Conservation (phyloP, 352 stramenopile genomes). For the Lagenidium giganteum region DNA sequence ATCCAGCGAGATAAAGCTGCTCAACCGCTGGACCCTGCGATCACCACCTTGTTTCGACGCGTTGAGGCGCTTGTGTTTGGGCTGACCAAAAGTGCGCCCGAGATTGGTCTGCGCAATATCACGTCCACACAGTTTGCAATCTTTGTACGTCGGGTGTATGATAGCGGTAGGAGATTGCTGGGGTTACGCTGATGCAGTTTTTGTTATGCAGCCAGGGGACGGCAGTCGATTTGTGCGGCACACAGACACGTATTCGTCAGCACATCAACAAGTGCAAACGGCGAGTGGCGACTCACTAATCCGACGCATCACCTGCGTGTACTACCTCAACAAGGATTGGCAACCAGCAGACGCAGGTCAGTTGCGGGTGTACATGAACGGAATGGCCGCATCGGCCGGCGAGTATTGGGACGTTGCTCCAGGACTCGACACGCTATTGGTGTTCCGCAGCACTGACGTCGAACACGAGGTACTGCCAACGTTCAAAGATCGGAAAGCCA, state of each 20-base stretch:
- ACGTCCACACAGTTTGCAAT: slow-evolving; percentile 73
- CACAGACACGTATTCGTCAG: slow-evolving; percentile 54
- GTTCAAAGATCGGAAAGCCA: slow-evolving; percentile 76
- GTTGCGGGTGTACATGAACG: slow-evolving; percentile 58
- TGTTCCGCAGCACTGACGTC: slow-evolving; percentile 90
- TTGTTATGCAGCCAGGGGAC: slow-evolving; percentile 41
- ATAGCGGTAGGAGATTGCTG: not conserved
- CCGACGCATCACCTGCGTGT: slow-evolving; percentile 75
- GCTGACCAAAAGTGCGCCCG: slow-evolving; percentile 38
- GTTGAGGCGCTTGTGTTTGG: slow-evolving; percentile 51
- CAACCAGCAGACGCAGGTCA: slow-evolving; percentile 45
- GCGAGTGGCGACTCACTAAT: slow-evolving; percentile 24
- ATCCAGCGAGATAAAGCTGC: no score
- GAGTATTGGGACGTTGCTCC: slow-evolving; percentile 72
- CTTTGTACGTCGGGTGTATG: slow-evolving; percentile 49
- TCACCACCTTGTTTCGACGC: slow-evolving; percentile 38
- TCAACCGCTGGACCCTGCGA: slow-evolving; percentile 27
- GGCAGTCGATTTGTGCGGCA: slow-evolving; percentile 66
- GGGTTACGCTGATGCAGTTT: slow-evolving; percentile 4
- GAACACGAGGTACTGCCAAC: slow-evolving; percentile 89
- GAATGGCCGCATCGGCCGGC: not conserved
- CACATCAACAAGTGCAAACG: slow-evolving; percentile 14
- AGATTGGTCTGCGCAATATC: slow-evolving; percentile 56
- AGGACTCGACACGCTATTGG: slow-evolving; percentile 80
- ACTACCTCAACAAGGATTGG: slow-evolving; percentile 85